Base-by-base conservation (phyloP, 495 filamentous ascomycete genomes). In the Penicillium parvum region DNA sequence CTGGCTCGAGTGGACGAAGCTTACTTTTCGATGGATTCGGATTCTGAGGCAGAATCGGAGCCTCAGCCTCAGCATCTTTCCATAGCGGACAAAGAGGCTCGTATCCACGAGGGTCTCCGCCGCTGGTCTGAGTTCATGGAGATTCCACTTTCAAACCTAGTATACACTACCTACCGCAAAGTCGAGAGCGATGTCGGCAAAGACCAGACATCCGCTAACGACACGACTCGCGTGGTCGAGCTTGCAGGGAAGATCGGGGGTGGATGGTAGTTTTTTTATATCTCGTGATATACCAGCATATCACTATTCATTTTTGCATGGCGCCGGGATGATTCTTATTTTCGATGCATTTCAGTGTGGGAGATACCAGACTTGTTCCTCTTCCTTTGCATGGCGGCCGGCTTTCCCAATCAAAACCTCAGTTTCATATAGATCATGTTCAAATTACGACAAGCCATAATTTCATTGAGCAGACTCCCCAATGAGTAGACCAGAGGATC, bases 151-250 rank as follows among this genome's bases (percentile, higher is more conserved):
- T 81, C 84, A 14, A 88, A 78, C 49, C 64, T 98, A 53, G 78
- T 81, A 15, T 87, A 82, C 56, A 98, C 92, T 27, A 90, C 78
- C 23, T 97, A 90, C 63, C 80, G 92, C 34, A 81, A 85, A 64
- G 91, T 98, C 3, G 84, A 95, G 52, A 96, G 95, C 63, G 90
- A 96, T 65, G 86, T 98, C 8, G 91, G 91, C 29, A 94, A 92
- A 63, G 72, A 79, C 32, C 73, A 81, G 52, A 53, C 56, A 51
- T 52, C 62, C 10, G 47, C 53, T 7, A 59, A 61, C 27, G 84
- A 85, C 60, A 86, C 86, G n/a, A 81, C 89, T 44, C 78, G 84
- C 40, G 90, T 92, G 12, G 83, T 88, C 33, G 89, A 94, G 56
- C 71, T 98, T 55, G 94, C 92, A 16, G 84, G 88, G 36, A 95